Base-by-base conservation (phyloP, 495 filamentous ascomycete genomes). In the Aspergillus diversus region DNA sequence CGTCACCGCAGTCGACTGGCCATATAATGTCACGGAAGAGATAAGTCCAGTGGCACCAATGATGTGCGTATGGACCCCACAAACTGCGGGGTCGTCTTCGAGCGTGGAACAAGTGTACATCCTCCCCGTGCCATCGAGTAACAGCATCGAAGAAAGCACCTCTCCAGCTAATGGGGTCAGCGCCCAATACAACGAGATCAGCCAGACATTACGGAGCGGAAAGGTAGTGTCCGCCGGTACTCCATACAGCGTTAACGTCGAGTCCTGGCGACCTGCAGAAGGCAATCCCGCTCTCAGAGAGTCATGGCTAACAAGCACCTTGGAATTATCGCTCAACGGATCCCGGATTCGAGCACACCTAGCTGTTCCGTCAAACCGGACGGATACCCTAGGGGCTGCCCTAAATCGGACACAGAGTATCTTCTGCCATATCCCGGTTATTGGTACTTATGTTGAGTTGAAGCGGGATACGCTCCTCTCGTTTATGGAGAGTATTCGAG, bases 391-490 rank as follows among this genome's bases (percentile, higher is more conserved):
- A 76, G 49, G 79, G 81, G 61, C 16, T 0, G 17, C n/a, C 7
- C 5, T 84, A 76, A 55, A 71, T 92, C 42, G 49, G 0, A 60
- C 63, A 13, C 65, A 68, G 27, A 62, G 12, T 0, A 43, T 71
- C 6, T 64, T 56, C 17, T 68, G 60, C 47, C 68, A 71, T 63
- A 47, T 71, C 3, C 68, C 68, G 8, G 15, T 46, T 0, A 7
- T 71, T 8, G 68, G 68, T 0, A 71, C 68, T 5, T 55, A 64
- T 34, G 87, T 86, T 7, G 71, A 94, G 59, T 95, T 95, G 77
- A 88, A 91, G 68, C 84, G 82, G 17, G 92, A 92, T 16, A 80
- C 80, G 32, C 86, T 90, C 71, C 73, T 96, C 5, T 79, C 77
- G 15, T 76, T 88, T 16, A 75, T 84, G 15, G 75, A 80, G 35